A percentile compares a stretch with the other conserved stretches of the same genome.
Evolutionary conservation across 1,284 basidiomycete species (phyloP).

Genomic region (Ceratobasidium sp.): DNA sequence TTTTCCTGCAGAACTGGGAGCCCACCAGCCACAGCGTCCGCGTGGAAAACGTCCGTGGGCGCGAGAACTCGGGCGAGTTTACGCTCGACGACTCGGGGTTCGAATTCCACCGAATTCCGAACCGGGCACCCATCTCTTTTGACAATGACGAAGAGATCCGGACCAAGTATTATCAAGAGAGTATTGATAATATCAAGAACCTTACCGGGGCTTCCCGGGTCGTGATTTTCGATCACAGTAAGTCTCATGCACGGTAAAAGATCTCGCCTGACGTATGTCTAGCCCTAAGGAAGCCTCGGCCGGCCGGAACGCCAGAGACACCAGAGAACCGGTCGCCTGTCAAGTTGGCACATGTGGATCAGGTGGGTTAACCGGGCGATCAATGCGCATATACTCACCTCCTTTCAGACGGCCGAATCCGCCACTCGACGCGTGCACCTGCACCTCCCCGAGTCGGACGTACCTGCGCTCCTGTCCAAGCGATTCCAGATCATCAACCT

Average conservation of each 20-base stretch:
- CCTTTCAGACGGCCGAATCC: constrained; percentile 61
- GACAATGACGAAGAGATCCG: constrained; percentile 57
- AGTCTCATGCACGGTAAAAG: constrained; percentile 43
- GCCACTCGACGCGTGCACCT: constrained; percentile 58
- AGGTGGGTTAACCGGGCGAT: background rate
- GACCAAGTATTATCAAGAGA: constrained; percentile 66
- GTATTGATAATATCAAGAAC: constrained; percentile 63
- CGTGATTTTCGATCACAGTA: constrained; percentile 69
- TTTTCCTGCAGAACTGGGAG: constrained; percentile 37
- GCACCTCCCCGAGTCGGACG: constrained; percentile 60
- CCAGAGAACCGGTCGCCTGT: constrained; percentile 57
- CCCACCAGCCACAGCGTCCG: constrained; percentile 47
- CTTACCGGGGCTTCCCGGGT: constrained; percentile 65
- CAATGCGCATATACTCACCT: constrained; percentile 45
- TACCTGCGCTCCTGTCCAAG: constrained; percentile 53
- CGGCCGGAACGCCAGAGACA: constrained; percentile 50
- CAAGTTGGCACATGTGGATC: background rate
- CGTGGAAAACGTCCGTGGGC: constrained; percentile 65
- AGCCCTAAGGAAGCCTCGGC: constrained; percentile 57
- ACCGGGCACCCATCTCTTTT: constrained; percentile 45
- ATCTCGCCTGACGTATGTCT: constrained; percentile 1
- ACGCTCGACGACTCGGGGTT: constrained; percentile 65
- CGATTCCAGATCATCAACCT: constrained; percentile 75
- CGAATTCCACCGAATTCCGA: constrained; percentile 55
- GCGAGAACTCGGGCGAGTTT: constrained; percentile 52